These are phyloP conservation scores for Salix exigua DNA, from an alignment of 345 rosid genomes.

Conservation along the genomic window DNA sequence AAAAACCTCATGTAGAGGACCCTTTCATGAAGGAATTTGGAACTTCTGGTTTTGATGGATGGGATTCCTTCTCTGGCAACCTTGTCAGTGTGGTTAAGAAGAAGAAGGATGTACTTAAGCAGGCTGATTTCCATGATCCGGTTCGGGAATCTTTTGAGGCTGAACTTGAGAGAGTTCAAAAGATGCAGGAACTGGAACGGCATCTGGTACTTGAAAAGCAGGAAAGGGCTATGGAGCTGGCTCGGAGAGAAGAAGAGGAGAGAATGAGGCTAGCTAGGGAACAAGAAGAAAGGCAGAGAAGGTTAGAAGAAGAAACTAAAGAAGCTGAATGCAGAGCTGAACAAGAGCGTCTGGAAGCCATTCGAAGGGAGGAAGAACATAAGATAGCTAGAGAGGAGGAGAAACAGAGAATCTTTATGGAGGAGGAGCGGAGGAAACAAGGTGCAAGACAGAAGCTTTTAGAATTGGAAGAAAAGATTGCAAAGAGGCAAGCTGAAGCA, in stretches of 20 bases:
- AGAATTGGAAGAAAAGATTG: conserved; percentile 89
- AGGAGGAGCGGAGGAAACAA: conserved; percentile 95
- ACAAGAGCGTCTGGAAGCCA: conserved; percentile 71
- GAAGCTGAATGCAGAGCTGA: conserved; percentile 90
- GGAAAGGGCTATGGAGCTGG: conserved; percentile 76
- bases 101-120: conserved; percentile 72
- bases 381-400: conserved; percentile 93
- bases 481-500: conserved; percentile 72
- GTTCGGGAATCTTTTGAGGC: conserved; percentile 97
- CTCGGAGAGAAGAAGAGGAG: conserved; percentile 88
- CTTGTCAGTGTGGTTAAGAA: conserved; percentile 69
- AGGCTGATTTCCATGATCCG: conserved; percentile 85
- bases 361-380: conserved; percentile 74
- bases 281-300: conserved; percentile 67
- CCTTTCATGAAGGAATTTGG: conserved; percentile 59
- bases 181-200: conserved; percentile 89
- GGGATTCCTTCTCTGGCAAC: conserved; percentile 62
- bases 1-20: conserved; percentile 67
- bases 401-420: conserved; percentile 64
- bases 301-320: conserved; percentile 81
- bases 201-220: conserved; percentile 70
- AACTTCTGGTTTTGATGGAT: conserved; percentile 54
- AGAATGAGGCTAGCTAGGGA: conserved; percentile 68
- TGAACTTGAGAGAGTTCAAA: conserved; percentile 96
- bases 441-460: conserved; percentile 94